Conservation (phyloP, 352 stramenopile species). For the Pythium grandisporangium region DNA sequence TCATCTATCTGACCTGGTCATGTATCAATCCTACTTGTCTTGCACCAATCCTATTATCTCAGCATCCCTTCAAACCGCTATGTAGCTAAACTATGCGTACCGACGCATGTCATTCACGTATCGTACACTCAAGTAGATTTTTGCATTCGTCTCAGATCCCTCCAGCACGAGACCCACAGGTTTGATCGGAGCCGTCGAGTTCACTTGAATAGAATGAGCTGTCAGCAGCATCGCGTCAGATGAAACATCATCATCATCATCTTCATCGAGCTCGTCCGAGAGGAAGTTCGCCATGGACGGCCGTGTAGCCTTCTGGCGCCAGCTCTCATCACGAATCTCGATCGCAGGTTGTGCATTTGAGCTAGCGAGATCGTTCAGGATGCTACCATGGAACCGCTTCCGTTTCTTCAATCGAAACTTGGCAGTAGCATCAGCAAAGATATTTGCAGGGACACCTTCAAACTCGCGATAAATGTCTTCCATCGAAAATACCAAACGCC, state of each 20-base stretch:
- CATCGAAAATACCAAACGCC: conserved; percentile 62
- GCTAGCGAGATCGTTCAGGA: conserved; percentile 61
- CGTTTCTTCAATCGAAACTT: conserved; percentile 72
- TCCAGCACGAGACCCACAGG: conserved; percentile 38
- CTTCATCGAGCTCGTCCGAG: conserved; percentile 13
- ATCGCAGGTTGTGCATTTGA: conserved; percentile 21
- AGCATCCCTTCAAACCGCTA: no score
- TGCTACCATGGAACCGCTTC: conserved; percentile 71
- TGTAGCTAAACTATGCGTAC: no score
- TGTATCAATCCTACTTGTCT: no score
- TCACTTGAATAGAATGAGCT: conserved; percentile 36
- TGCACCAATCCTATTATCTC: no score
- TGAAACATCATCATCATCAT: conserved; percentile 54
- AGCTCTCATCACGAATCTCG: conserved; percentile 58
- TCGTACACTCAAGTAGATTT: conserved; percentile 70
- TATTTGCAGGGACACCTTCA: conserved; percentile 55
- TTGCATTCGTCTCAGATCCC: conserved; percentile 38
- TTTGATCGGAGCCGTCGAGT: conserved; percentile 37
- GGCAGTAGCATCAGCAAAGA: conserved; percentile 53
- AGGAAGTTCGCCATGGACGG: conserved; percentile 23
- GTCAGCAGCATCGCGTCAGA: conserved; percentile 54
- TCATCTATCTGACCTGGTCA: no score
- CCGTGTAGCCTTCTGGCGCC: conserved; percentile 46
- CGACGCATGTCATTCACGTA: conserved; percentile 86
- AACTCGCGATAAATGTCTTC: conserved; percentile 85